Conservation (phyloP, 2,329 filamentous ascomycete species). For the Orbilia quercus region DNA sequence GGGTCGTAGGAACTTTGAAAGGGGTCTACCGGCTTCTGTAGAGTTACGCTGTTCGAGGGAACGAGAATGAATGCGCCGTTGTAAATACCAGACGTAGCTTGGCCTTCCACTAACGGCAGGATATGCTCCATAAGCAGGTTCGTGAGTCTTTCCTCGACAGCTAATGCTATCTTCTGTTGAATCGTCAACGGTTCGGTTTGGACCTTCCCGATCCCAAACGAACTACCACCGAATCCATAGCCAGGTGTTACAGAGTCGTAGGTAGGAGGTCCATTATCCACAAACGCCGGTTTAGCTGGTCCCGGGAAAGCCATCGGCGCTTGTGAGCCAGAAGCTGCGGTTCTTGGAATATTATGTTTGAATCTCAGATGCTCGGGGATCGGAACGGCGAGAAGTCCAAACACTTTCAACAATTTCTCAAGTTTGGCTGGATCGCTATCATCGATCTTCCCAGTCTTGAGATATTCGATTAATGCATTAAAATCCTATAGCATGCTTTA, state of each 20-base stretch:
- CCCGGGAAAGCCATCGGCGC: not conserved
- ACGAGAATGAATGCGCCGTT: conserved; percentile 50
- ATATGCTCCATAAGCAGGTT: conserved; percentile 56
- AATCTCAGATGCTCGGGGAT: conserved; percentile 41
- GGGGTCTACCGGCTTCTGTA: conserved; percentile 22
- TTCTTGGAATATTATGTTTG: conserved; percentile 10
- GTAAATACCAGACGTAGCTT: conserved; percentile 55
- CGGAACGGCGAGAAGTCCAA: conserved; percentile 32
- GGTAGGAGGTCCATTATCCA: conserved; percentile 21
- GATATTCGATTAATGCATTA: conserved; percentile 30
- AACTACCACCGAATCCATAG: not conserved
- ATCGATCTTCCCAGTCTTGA: conserved; percentile 33
- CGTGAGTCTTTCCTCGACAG: conserved; percentile 51
- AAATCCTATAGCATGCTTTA: conserved; percentile 32
- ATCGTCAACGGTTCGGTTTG: conserved; percentile 51
- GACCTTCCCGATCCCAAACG: conserved; percentile 28
- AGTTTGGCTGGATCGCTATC: conserved; percentile 35
- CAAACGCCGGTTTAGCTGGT: conserved; percentile 4
- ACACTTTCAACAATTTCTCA: conserved; percentile 10
- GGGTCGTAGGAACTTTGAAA: conserved; percentile 34
- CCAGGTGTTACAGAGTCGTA: conserved; percentile 39
- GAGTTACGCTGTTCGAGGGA: conserved; percentile 36
- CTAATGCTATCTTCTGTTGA: conserved; percentile 48
- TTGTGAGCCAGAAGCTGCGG: not conserved
- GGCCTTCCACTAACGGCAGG: conserved; percentile 46